Conservation (phyloP, 169 alveolate genomes). For the Perkinsus olseni region DNA sequence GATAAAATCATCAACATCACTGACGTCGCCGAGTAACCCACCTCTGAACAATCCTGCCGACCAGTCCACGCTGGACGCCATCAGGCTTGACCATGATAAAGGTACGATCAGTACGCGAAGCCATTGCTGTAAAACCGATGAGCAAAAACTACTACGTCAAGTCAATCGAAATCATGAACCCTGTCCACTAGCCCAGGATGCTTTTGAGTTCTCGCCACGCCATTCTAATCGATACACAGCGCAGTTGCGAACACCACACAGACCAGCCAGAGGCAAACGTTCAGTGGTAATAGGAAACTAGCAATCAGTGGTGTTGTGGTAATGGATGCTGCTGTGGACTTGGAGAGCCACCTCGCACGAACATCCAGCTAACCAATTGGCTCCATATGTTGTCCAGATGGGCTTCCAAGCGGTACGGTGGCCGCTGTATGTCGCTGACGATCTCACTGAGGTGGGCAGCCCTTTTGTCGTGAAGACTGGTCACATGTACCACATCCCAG, state of each 20-base stretch:
- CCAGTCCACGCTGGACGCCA: constrained; percentile 93
- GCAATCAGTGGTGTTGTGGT: background rate
- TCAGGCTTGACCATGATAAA: constrained; percentile 96
- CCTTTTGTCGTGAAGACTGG: background rate
- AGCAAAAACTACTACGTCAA: background rate
- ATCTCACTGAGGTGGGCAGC: background rate
- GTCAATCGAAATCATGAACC: background rate
- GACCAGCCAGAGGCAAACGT: too few relatives aligned
- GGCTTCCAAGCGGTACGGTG: background rate
- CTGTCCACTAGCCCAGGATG: background rate
- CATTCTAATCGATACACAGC: background rate
- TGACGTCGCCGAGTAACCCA: background rate
- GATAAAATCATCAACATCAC: background rate
- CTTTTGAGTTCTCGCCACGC: background rate
- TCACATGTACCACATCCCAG: background rate
- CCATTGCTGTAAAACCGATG: background rate
- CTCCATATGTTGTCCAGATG: background rate
- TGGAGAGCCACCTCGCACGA: background rate
- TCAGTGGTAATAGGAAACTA: too few relatives aligned
- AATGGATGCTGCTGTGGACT: background rate
- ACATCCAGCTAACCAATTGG: background rate
- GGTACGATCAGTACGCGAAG: constrained; percentile 26
- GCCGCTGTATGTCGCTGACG: background rate
- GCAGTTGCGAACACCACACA: background rate
- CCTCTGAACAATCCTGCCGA: constrained; percentile 76